Percentiles rank a stretch among this genome's conserved stretches.
These are phyloP conservation scores for Bretschneidera sinensis DNA, from an alignment of 345 rosid genomes.

Conservation along the genomic window DNA sequence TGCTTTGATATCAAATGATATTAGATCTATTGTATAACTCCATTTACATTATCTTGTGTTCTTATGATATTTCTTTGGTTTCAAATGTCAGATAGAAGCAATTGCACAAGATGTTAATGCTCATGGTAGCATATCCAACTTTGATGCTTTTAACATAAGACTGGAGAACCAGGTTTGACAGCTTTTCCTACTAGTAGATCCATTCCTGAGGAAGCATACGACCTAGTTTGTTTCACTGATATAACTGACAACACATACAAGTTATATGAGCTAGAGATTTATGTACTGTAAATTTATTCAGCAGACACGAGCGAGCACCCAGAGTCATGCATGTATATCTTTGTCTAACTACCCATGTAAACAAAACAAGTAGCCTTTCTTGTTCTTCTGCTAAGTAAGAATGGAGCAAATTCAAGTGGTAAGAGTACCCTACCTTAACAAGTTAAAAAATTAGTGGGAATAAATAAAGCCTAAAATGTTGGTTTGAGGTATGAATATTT, in stretches of 20 bases:
- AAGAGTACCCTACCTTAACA: no score
- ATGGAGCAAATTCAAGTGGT: no score
- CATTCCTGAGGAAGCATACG: not conserved
- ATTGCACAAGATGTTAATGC: conserved; percentile 67
- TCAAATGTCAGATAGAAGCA: conserved; percentile 57
- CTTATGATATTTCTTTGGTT: conserved; percentile 4
- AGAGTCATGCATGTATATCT: no score
- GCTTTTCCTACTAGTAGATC: conserved; percentile 6
- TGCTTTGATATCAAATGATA: not conserved
- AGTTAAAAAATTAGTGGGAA: no score
- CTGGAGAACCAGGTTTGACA: conserved; percentile 70
- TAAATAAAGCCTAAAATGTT: no score
- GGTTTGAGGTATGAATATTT: no score
- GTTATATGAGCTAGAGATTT: not conserved
- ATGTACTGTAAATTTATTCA: not conserved
- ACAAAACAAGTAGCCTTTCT: no score
- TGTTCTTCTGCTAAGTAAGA: no score
- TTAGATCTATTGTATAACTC: no score
- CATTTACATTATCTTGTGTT: conserved; percentile 6
- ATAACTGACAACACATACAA: not conserved
- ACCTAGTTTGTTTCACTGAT: not conserved
- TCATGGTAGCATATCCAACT: conserved; percentile 60
- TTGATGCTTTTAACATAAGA: conserved; percentile 65
- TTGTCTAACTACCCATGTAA: no score
- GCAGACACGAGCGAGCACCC: no score